phyloP scores from a whole-genome alignment of 2,329 filamentous ascomycete genomes.

The Pestalotiopsis sp. region DNA sequence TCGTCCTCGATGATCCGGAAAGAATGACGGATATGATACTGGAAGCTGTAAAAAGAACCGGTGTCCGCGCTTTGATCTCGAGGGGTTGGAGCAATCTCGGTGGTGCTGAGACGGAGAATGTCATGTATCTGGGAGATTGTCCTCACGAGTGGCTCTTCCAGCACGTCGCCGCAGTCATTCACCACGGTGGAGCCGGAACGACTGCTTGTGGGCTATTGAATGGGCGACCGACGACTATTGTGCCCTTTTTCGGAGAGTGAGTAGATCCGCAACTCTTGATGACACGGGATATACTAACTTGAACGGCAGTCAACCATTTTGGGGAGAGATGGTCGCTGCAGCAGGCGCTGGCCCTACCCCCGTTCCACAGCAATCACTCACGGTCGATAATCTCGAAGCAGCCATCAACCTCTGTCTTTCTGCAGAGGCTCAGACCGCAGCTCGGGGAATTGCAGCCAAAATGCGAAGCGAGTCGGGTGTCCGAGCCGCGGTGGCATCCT shows the following conservation, averaged over 20 bases:
- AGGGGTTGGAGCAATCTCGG: constrained; percentile 69
- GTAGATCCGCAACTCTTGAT: neutral
- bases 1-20: constrained; percentile 57
- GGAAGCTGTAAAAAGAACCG: constrained; percentile 58
- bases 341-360: constrained; percentile 42
- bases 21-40: constrained; percentile 61
- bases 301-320: constrained; percentile 39
- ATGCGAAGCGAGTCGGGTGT: constrained; percentile 40
- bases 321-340: constrained; percentile 41
- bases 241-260: constrained; percentile 68
- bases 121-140: constrained; percentile 59
- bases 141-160: constrained; percentile 71
- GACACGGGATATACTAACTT: neutral
- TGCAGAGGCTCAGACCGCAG: constrained; percentile 31
- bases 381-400: constrained; percentile 33
- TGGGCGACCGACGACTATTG: constrained; percentile 64
- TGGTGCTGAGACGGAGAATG: constrained; percentile 49
- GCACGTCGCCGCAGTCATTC: constrained; percentile 60
- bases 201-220: constrained; percentile 65
- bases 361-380: constrained; percentile 37
- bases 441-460: constrained; percentile 34
- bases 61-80: constrained; percentile 63
- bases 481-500: constrained; percentile 38
- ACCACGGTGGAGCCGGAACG: constrained; percentile 68
- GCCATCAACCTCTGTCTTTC: constrained; percentile 36